Percentiles rank a stretch among this genome's conserved stretches.
Conservation (phyloP, 1,284 basidiomycete species). For the Erythrobasidium hasegawianum region DNA sequence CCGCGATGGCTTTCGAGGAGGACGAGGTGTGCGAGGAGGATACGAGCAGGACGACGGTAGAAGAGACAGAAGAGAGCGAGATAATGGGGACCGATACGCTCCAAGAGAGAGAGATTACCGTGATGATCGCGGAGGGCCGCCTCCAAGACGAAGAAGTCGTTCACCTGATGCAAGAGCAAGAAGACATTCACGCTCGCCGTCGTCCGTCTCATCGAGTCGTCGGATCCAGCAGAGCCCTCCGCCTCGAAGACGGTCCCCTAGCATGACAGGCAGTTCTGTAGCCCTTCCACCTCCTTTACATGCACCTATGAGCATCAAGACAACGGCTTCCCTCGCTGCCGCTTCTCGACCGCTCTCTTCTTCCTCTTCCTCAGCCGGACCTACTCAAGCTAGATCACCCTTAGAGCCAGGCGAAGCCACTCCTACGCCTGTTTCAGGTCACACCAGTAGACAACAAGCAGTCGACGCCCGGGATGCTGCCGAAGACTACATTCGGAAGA, state of each 20-base stretch:
- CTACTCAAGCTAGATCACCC: background rate
- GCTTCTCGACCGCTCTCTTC: no score
- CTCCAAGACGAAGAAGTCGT: background rate
- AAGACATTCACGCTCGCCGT: background rate
- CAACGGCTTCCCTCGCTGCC: no score
- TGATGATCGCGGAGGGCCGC: background rate
- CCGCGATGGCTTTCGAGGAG: background rate
- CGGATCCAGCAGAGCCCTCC: no score
- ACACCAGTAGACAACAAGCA: background rate
- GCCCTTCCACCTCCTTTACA: no score
- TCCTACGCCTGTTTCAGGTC: background rate
- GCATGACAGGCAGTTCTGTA: no score
- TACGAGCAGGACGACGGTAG: background rate
- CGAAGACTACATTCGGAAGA: background rate
- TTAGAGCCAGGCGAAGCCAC: background rate
- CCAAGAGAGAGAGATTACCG: slow-evolving; percentile 10
- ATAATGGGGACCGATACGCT: background rate
- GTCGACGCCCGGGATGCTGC: background rate
- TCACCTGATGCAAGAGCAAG: background rate
- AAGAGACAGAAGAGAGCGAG: slow-evolving; percentile 17
- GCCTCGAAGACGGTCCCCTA: no score
- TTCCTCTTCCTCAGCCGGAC: no score
- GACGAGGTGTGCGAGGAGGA: background rate
- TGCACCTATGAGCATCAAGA: no score
- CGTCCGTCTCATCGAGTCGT: background rate